Evolutionary conservation across 805 yeast genomes (phyloP).

Genomic region (Monosporozyma yasuniensis): DNA sequence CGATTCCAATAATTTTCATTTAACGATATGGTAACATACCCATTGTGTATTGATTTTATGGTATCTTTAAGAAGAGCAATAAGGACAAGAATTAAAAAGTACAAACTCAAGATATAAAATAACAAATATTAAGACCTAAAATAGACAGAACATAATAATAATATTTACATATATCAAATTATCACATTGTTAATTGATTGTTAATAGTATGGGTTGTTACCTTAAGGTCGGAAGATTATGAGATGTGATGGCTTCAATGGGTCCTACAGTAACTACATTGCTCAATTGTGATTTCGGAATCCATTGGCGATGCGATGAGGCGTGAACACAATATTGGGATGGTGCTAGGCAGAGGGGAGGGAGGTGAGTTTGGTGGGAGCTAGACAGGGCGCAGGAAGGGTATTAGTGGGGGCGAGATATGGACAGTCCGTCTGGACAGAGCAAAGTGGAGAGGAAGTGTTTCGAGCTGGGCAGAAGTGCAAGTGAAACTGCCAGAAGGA

Average conservation of each 20-base stretch:
- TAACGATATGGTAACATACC: slow-evolving; percentile 23
- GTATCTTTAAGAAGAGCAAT: slow-evolving; percentile 12
- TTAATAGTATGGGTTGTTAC: neutral
- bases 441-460: too few species aligned
- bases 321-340: neutral
- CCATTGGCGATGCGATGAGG: neutral
- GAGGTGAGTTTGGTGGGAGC: neutral
- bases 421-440: too few species aligned
- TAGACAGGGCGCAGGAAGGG: neutral
- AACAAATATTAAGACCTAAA: too few species aligned
- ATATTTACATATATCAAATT: neutral
- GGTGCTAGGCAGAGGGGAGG: neutral
- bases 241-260: neutral
- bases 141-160: neutral
- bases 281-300: neutral
- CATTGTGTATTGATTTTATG: slow-evolving; percentile 30
- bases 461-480: too few species aligned
- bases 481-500: too few species aligned
- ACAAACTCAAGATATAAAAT: neutral
- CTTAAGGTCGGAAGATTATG: neutral
- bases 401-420: neutral
- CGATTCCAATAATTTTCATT: neutral
- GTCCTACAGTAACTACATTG: neutral
- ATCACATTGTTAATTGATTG: neutral
- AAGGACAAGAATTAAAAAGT: neutral